Evolutionary conservation across 768 basidiomycete species (phyloP).

Genomic region (Suillus sp.): DNA sequence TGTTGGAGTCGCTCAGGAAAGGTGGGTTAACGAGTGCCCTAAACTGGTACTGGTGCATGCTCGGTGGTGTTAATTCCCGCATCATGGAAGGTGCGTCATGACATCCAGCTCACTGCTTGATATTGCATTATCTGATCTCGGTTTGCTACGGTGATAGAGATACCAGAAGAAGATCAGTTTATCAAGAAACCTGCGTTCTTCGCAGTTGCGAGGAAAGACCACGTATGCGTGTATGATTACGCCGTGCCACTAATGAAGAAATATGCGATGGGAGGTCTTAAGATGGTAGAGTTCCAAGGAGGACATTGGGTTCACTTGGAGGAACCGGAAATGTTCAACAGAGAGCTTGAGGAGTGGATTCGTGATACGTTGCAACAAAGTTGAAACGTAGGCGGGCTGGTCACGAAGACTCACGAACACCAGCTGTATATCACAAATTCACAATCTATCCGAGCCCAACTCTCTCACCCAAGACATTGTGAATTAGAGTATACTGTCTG

Average conservation of each 20-base stretch:
- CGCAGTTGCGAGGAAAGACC: constrained; percentile 38
- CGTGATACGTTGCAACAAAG: constrained; percentile 17
- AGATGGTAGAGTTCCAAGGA: constrained; percentile 36
- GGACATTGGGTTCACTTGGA: constrained; percentile 44
- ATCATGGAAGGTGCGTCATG: constrained; percentile 32
- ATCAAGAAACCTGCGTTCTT: constrained; percentile 42
- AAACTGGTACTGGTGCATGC: constrained; percentile 40
- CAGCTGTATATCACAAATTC: too few relatives aligned
- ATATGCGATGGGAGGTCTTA: constrained; percentile 30
- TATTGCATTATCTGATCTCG: constrained; percentile 2
- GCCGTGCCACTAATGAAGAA: constrained; percentile 27
- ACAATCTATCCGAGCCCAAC: neutral
- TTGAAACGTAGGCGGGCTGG: neutral
- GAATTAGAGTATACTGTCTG: neutral
- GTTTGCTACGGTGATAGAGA: constrained; percentile 15
- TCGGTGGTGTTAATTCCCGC: constrained; percentile 30
- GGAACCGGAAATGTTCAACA: constrained; percentile 36
- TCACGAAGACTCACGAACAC: neutral
- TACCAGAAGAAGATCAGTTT: constrained; percentile 27
- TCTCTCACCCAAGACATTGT: neutral
- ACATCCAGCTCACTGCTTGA: neutral
- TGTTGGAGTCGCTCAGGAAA: constrained; percentile 28
- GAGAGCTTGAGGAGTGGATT: constrained; percentile 38
- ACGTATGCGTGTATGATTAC: constrained; percentile 32
- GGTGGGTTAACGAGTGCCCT: constrained; percentile 38